Conservation (phyloP, 371 early-diverging fungal genomes). For the Mortierella sp. region DNA sequence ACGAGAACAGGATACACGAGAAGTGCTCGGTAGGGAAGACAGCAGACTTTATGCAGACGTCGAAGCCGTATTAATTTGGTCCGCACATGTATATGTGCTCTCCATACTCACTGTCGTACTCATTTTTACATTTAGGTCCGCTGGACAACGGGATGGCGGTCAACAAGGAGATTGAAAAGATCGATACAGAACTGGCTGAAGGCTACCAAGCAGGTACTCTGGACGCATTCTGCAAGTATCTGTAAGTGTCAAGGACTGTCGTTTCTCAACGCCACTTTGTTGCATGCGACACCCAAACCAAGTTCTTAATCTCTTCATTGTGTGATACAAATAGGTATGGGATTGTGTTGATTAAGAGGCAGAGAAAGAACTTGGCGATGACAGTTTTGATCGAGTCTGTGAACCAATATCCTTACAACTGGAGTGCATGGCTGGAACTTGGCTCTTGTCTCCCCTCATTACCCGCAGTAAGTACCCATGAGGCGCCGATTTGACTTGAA, state of each 20-base stretch:
- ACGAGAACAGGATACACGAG: constrained; percentile 70
- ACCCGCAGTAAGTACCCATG: constrained; percentile 59
- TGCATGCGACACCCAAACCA: background rate
- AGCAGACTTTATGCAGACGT: background rate
- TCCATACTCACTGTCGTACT: background rate
- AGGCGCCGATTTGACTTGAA: background rate
- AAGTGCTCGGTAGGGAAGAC: constrained; percentile 62
- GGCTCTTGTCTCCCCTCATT: constrained; percentile 65
- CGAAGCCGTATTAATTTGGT: background rate
- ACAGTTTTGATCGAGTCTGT: constrained; percentile 76
- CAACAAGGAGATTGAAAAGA: constrained; percentile 64
- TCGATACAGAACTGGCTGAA: constrained; percentile 64
- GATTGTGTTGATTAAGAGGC: constrained; percentile 63
- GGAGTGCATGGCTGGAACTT: constrained; percentile 94
- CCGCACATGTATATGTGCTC: background rate
- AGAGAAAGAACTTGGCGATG: constrained; percentile 66
- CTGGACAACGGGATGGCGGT: constrained; percentile 61
- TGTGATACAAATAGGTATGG: constrained; percentile 65
- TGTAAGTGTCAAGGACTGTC: constrained; percentile 59
- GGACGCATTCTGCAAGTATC: constrained; percentile 78
- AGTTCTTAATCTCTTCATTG: background rate
- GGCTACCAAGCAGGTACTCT: constrained; percentile 60
- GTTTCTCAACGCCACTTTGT: background rate
- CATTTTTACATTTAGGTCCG: constrained; percentile 51
- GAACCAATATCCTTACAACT: constrained; percentile 81